These are phyloP conservation scores for Teunomyces aglyptinius DNA, from an alignment of 805 yeast genomes.

Conservation along the genomic window DNA sequence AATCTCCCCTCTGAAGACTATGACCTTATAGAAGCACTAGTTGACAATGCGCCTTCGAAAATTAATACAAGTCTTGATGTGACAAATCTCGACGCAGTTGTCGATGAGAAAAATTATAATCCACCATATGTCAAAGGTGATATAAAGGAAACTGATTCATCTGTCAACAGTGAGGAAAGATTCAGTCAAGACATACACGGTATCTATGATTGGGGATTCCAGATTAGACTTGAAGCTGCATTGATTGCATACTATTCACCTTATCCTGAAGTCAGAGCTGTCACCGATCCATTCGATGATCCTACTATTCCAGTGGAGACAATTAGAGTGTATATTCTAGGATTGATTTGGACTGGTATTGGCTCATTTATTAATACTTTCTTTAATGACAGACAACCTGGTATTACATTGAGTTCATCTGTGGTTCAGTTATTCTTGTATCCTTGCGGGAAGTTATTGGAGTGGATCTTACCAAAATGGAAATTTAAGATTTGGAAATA, in stretches of 20 bases:
- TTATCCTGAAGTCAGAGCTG: constrained; percentile 40
- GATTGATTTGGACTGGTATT: constrained; percentile 52
- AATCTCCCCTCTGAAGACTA: constrained; percentile 31
- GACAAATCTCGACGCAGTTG: too few species aligned
- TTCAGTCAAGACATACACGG: neutral
- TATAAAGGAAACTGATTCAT: neutral
- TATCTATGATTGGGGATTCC: constrained; percentile 34
- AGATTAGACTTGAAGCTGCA: constrained; percentile 37
- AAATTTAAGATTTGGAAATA: constrained; percentile 10
- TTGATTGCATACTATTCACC: constrained; percentile 40
- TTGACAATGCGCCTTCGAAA: constrained; percentile 3
- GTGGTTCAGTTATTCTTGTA: constrained; percentile 47
- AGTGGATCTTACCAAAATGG: constrained; percentile 35
- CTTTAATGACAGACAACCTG: constrained; percentile 53
- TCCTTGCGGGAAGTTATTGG: constrained; percentile 41
- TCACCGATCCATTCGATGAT: constrained; percentile 40
- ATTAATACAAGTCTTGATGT: neutral
- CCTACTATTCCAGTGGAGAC: constrained; percentile 32
- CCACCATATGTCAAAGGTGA: too few species aligned
- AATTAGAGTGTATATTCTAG: constrained; percentile 52
- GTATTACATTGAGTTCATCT: constrained; percentile 41
- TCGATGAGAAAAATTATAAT: too few species aligned
- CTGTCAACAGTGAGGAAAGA: neutral
- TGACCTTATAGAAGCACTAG: constrained; percentile 21
- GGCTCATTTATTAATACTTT: constrained; percentile 56